Base-by-base conservation (phyloP, 2,329 filamentous ascomycete genomes). In the Aspergillus sp. region DNA sequence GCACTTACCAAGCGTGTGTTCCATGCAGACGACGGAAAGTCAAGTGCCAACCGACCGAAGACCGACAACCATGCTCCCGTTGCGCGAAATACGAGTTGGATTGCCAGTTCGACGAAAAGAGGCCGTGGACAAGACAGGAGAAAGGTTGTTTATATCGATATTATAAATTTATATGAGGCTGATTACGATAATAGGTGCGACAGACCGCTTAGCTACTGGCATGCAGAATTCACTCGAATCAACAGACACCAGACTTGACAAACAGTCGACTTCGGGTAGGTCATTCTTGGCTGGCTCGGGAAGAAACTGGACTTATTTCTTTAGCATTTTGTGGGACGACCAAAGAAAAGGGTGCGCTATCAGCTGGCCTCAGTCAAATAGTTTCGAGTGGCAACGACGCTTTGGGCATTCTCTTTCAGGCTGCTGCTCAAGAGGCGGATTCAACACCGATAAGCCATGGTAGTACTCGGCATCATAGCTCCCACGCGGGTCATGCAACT, bases 331-430 rank as follows among this genome's bases (percentile, higher is more conserved):
- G 32, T 12, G 32, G 11, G 10, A 36, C 26, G 4, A 29, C 7
- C 26, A 36, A 36, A 12, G 32, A 14, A 10, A 11, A 36, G 10
- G 32, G 32, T 12, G 6, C 4, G 2, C 0, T 16, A 4, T 70
- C 75, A 54, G 77, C 76, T 0, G 75, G 82, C 20, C 78, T 82
- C 70, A 70, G 78, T 51, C 81, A 77, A 18, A 78, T 83, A 4
- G 80, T 83, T 1, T 81, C 80, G 0, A 82, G 77, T 49, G 78
- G 79, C 2, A 82, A 80, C 46, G 81, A 83, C 69, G 81, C 81
- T 2, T 65, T 83, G 55, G 78, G 80, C 53, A 68, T 83, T 6
- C 69, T 84, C 0, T 83, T 82, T 58, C 78, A 82, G 55, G 80
- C 81, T 9, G 79, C 78, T 29, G 64, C 71, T 12, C 29, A 39